Evolutionary conservation across 1,284 basidiomycete genomes (phyloP).

Genomic region (Ceratobasidium papillatum): DNA sequence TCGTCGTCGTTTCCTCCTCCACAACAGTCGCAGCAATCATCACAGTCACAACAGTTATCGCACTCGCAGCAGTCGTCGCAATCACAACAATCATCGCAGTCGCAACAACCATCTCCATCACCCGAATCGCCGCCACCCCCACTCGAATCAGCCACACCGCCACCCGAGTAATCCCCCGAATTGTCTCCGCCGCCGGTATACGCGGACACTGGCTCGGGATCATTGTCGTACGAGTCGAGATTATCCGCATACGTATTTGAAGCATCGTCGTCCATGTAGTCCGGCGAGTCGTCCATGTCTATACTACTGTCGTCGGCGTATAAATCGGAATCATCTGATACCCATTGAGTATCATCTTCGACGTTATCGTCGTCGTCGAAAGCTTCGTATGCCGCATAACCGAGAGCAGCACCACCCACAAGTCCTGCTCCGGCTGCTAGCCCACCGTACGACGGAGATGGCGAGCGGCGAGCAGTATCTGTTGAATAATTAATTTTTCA

Average conservation of each 20-base stretch:
- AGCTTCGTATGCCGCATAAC: background rate
- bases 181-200: background rate
- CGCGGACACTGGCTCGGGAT: background rate
- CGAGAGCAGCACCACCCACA: background rate
- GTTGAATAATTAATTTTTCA: background rate
- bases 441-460: background rate
- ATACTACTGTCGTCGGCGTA: background rate
- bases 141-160: no score
- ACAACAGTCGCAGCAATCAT: background rate
- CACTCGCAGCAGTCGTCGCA: background rate
- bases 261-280: background rate
- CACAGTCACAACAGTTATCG: slow-evolving; percentile 3
- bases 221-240: background rate
- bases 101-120: background rate
- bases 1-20: background rate
- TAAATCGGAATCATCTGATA: background rate
- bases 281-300: background rate
- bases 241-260: background rate
- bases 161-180: background rate
- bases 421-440: slow-evolving; percentile 2
- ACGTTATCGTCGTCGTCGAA: background rate
- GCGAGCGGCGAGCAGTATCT: background rate
- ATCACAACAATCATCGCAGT: background rate
- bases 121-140: background rate
- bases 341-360: background rate